Percentiles rank a stretch among this genome's conserved stretches.
These are phyloP conservation scores for Boletus barrowsii DNA, from an alignment of 768 basidiomycete species.

Conservation along the genomic window DNA sequence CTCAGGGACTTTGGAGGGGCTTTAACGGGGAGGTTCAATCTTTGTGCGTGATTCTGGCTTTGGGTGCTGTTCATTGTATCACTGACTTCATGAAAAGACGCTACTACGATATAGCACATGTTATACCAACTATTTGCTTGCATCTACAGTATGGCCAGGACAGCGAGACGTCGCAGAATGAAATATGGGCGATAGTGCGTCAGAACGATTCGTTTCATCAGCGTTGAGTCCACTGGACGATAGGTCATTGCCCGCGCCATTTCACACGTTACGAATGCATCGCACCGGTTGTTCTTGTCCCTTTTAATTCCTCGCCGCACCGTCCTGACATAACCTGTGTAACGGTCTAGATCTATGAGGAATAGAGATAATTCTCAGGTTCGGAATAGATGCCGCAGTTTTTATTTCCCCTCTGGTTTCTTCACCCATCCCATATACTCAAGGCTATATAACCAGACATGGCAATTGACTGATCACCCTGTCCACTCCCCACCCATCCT, in stretches of 20 bases:
- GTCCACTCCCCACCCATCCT: neutral
- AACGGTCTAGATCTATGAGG: neutral
- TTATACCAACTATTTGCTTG: conserved; percentile 2
- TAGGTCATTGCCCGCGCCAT: too few relatives aligned
- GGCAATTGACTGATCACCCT: too few relatives aligned
- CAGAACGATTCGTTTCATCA: neutral
- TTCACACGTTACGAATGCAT: too few relatives aligned
- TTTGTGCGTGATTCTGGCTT: conserved; percentile 13
- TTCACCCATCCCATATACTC: too few relatives aligned
- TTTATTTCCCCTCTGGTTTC: neutral
- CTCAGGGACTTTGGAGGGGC: conserved; percentile 47
- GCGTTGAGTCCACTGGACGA: neutral
- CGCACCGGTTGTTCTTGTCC: too few relatives aligned
- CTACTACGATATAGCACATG: neutral
- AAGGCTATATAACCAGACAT: neutral
- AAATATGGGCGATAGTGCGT: neutral
- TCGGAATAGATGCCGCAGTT: too few relatives aligned
- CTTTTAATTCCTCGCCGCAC: neutral
- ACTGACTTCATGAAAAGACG: neutral
- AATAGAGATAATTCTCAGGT: too few relatives aligned
- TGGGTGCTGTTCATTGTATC: neutral
- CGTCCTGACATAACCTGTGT: too few relatives aligned
- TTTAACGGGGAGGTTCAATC: conserved; percentile 17
- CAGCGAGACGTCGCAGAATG: too few relatives aligned
- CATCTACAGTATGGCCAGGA: neutral